Percentiles rank a stretch among this genome's conserved stretches.
phyloP scores from a whole-genome alignment of 805 yeast genomes.

The Millerozyma miso region DNA sequence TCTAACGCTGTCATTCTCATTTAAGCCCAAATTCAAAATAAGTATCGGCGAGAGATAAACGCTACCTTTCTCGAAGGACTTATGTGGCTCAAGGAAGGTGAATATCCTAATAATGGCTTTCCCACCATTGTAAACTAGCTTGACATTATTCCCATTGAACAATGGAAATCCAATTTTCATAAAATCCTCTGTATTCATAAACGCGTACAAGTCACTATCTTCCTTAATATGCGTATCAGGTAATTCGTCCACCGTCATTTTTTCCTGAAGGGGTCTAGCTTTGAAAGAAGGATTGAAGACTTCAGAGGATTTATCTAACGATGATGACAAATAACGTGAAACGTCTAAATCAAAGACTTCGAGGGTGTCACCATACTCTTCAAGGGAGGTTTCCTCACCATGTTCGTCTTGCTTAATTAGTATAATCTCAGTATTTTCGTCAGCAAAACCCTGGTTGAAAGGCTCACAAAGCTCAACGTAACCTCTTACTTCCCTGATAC shows the following conservation, averaged over 20 bases:
- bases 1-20: constrained; percentile 15
- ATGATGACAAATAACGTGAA: constrained; percentile 30
- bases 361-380: constrained; percentile 9
- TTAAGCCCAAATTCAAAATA: constrained; percentile 43
- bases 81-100: constrained; percentile 63
- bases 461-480: constrained; percentile 65
- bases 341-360: constrained; percentile 17
- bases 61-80: constrained; percentile 27
- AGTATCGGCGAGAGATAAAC: constrained; percentile 64
- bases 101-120: constrained; percentile 40
- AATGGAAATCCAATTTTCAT: constrained; percentile 50
- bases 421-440: constrained; percentile 46
- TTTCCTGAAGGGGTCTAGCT: constrained; percentile 27
- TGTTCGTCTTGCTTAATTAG: constrained; percentile 29
- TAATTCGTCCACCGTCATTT: constrained; percentile 18
- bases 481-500: constrained; percentile 44
- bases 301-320: constrained; percentile 16
- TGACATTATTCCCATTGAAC: constrained; percentile 65
- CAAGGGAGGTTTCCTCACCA: constrained; percentile 5
- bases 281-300: constrained; percentile 10
- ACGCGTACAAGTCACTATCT: constrained; percentile 35
- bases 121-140: constrained; percentile 15
- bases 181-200: constrained; percentile 46
- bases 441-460: constrained; percentile 58
- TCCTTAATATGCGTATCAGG: constrained; percentile 25